Evolutionary conservation across 192 early-diverging fungal species (phyloP), one percentile per base, ranked within the genome.

Genomic region (Linnemannia hyalina): DNA sequence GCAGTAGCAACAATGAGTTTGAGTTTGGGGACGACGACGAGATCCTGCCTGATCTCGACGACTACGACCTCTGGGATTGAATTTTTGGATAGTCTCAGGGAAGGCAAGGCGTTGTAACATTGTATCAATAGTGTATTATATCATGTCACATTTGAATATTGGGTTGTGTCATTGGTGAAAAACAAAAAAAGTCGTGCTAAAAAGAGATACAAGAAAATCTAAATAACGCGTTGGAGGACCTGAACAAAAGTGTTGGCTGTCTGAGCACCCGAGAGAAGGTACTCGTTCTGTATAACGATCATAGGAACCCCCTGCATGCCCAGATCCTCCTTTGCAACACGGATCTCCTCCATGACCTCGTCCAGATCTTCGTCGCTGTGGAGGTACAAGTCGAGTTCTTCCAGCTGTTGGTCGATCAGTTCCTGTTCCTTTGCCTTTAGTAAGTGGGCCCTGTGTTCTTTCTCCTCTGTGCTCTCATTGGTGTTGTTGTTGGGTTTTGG

Each of bases 211-310:
- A 29, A 8, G 3, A 15, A 63, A 65, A 4, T 0, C 60, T 63
- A 76, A 32, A 81, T 74, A 60, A 76, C 80, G 46, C 80, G 80
- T 41, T 81, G 75, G 18, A 81, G 75, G 44, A 81, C 44, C 29
- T 81, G 74, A 29, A 81, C 74, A 76, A 81, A 76, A 10, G 80
- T 81, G 7, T 57, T 23, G 16, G 74, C 4, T 29, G 75, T 69
- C 29, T 81, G 80, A 4, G 74, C 74, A 54, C 80, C 80, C 2
- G 74, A 74, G 11, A 81, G 23, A 3, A 81, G 74, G 36, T 81
- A 81, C n/a, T 60, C 75, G 74, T 76, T 81, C 52, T 81, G 80
- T 29, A 81, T 74, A 9, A 81, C 35, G 8, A 74, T 81, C 7
- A 74, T 55, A 29, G 80, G 80, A 1, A 81, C 80, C n/a, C 80